Conservation (phyloP, 1,284 basidiomycete genomes). For the Mycosarcoma mackinlayi region DNA sequence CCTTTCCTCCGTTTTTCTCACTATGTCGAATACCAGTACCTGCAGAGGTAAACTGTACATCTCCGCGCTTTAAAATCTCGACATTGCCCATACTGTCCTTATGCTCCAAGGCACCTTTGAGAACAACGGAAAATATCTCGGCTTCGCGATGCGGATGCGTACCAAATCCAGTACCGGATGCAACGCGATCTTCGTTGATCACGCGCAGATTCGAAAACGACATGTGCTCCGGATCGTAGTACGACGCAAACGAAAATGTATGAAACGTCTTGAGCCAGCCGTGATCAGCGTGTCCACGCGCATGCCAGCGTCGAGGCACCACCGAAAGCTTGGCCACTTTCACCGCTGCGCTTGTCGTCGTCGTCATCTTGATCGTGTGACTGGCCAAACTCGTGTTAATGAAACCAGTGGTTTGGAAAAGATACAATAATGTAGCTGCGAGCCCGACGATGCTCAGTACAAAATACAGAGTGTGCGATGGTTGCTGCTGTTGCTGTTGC, state of each 20-base stretch:
- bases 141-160: slow-evolving; percentile 79
- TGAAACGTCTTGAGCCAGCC: slow-evolving; percentile 79
- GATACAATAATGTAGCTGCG: not conserved
- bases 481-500: too few species aligned
- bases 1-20: slow-evolving; percentile 77
- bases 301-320: slow-evolving; percentile 35
- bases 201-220: slow-evolving; percentile 70
- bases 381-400: not conserved
- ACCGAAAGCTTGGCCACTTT: slow-evolving; percentile 33
- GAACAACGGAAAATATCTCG: slow-evolving; percentile 90
- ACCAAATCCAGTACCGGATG: slow-evolving; percentile 81
- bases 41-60: slow-evolving; percentile 88
- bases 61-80: slow-evolving; percentile 86
- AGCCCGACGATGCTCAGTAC: not conserved
- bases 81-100: slow-evolving; percentile 84
- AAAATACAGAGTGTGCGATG: too few species aligned
- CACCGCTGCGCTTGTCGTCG: slow-evolving; percentile 12
- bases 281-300: slow-evolving; percentile 74
- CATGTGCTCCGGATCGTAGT: slow-evolving; percentile 75
- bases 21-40: slow-evolving; percentile 82
- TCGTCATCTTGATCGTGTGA: slow-evolving; percentile 12
- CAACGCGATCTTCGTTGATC: slow-evolving; percentile 90
- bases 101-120: slow-evolving; percentile 81
- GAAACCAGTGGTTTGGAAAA: too few species aligned
- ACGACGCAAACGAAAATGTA: slow-evolving; percentile 78